phyloP scores from a whole-genome alignment of 805 yeast genomes.

The Metschnikowia noctiluminum region DNA sequence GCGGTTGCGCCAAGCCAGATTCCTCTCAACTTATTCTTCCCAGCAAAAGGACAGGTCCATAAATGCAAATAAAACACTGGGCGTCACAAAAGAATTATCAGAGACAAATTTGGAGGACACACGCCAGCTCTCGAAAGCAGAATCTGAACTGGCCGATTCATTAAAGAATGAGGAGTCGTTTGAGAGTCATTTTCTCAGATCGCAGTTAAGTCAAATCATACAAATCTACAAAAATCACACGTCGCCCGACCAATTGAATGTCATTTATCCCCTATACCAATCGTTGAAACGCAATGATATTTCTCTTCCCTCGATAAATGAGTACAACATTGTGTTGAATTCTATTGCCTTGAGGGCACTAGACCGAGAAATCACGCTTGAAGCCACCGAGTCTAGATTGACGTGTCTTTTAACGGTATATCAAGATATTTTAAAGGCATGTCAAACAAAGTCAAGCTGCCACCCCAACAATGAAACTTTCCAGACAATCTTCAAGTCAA shows the following conservation, averaged over 20 bases:
- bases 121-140: background rate
- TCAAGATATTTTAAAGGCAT: slow-evolving; percentile 52
- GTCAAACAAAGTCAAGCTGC: slow-evolving; percentile 18
- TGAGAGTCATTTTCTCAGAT: slow-evolving; percentile 18
- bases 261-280: slow-evolving; percentile 41
- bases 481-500: slow-evolving; percentile 43
- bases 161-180: slow-evolving; percentile 12
- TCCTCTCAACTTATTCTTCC: slow-evolving; percentile 6
- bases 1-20: slow-evolving; percentile 8
- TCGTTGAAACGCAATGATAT: slow-evolving; percentile 35
- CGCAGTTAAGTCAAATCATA: slow-evolving; percentile 22
- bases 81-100: background rate
- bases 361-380: slow-evolving; percentile 27
- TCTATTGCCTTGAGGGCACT: slow-evolving; percentile 52
- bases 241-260: slow-evolving; percentile 25
- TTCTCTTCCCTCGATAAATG: slow-evolving; percentile 47
- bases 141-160: too few relatives aligned
- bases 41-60: background rate
- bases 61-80: background rate
- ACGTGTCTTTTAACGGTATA: slow-evolving; percentile 63
- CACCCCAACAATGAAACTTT: slow-evolving; percentile 59
- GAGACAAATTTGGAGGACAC: background rate
- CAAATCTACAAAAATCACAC: slow-evolving; percentile 16
- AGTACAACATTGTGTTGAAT: slow-evolving; percentile 52
- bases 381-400: slow-evolving; percentile 54